These are phyloP conservation scores for Arabidopsis hybrid DNA, from an alignment of 441 rosid genomes.

Conservation along the genomic window DNA sequence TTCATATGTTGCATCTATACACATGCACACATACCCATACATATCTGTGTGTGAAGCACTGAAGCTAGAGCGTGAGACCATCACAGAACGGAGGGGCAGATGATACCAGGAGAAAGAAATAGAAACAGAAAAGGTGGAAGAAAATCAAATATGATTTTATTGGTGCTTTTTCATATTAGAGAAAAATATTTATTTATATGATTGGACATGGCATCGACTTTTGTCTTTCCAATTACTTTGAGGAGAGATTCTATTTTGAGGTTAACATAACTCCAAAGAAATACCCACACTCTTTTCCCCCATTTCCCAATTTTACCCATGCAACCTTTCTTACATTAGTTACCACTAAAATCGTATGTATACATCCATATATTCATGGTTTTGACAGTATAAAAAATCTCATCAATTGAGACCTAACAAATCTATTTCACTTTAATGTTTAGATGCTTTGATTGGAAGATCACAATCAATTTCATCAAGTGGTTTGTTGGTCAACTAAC, in stretches of 20 bases:
- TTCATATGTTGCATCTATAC: not conserved
- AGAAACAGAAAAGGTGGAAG: slow-evolving; percentile 1
- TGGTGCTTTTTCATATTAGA: slow-evolving; percentile 21
- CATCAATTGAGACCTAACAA: slow-evolving; percentile 9
- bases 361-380: not conserved
- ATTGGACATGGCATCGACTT: slow-evolving; percentile 47
- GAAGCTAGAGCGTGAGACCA: slow-evolving; percentile 42
- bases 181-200: slow-evolving; percentile 17
- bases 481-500: slow-evolving; percentile 36
- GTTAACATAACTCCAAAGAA: slow-evolving; percentile 44
- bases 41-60: slow-evolving; percentile 18
- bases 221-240: slow-evolving; percentile 47
- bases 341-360: slow-evolving; percentile 16
- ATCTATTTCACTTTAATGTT: slow-evolving; percentile 5
- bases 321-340: slow-evolving; percentile 34
- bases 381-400: not conserved
- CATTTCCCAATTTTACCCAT: slow-evolving; percentile 41
- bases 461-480: slow-evolving; percentile 21
- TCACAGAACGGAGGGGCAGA: slow-evolving; percentile 31
- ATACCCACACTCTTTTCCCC: slow-evolving; percentile 34
- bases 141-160: slow-evolving; percentile 26
- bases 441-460: slow-evolving; percentile 19
- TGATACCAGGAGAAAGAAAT: slow-evolving; percentile 23
- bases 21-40: not conserved
- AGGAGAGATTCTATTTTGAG: slow-evolving; percentile 47